Evolutionary conservation across 2,329 filamentous ascomycete species (phyloP).

Genomic region (Thelonectria discophora): DNA sequence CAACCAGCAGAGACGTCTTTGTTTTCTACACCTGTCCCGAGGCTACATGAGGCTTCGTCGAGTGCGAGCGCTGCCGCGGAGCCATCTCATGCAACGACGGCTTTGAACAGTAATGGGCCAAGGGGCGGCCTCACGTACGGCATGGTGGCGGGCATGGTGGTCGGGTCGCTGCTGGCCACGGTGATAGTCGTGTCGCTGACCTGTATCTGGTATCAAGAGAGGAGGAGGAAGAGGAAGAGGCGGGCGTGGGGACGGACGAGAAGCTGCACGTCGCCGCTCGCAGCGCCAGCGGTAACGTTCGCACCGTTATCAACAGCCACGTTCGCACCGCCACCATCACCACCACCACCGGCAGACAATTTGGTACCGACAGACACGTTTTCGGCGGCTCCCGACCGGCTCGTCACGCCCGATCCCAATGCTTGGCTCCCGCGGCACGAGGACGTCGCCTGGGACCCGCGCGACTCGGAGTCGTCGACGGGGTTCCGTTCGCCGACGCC

Average conservation of each 20-base stretch:
- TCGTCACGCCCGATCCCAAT: slow-evolving; percentile 16
- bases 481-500: slow-evolving; percentile 35
- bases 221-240: slow-evolving; percentile 16
- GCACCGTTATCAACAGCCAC: too few species aligned
- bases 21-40: neutral
- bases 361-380: too few species aligned
- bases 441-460: slow-evolving; percentile 30
- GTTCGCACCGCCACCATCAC: too few species aligned
- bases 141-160: slow-evolving; percentile 32
- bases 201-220: slow-evolving; percentile 28
- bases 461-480: slow-evolving; percentile 29
- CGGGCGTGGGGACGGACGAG: neutral
- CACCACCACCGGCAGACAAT: too few species aligned
- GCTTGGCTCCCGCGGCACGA: slow-evolving; percentile 28
- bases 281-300: too few species aligned
- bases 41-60: neutral
- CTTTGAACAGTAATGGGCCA: neutral
- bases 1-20: slow-evolving; percentile 2
- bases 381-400: too few species aligned
- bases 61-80: slow-evolving; percentile 9
- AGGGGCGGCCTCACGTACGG: slow-evolving; percentile 23
- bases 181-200: slow-evolving; percentile 2
- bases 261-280: too few species aligned
- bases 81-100: neutral
- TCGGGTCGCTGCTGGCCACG: slow-evolving; percentile 25